A percentile compares a stretch with the other conserved stretches of the same genome.
Conservation (phyloP, 176 grass and related monocot genomes). For the Zoysia pacifica region DNA sequence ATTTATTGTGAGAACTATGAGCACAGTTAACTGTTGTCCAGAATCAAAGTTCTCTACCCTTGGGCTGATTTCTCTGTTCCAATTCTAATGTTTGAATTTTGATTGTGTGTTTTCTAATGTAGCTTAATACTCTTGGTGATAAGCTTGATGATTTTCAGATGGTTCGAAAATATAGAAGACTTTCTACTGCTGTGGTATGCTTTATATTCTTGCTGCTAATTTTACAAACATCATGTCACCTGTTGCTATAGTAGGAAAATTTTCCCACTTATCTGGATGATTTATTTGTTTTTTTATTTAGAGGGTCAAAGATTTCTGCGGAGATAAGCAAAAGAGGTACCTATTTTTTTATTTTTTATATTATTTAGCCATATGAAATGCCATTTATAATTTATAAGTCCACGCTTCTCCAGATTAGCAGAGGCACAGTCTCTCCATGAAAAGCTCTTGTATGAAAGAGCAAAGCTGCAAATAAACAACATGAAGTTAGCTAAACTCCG, state of each 20-base stretch:
- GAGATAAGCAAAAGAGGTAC: slow-evolving; percentile 61
- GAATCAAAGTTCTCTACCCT: slow-evolving; percentile 21
- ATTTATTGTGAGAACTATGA: slow-evolving; percentile 4
- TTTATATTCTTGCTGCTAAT: slow-evolving; percentile 29
- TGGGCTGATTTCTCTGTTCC: slow-evolving; percentile 18
- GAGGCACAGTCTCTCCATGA: slow-evolving; percentile 69
- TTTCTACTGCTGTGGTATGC: slow-evolving; percentile 77
- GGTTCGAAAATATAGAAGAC: slow-evolving; percentile 60
- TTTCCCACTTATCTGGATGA: slow-evolving; percentile 22
- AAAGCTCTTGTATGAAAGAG: slow-evolving; percentile 64
- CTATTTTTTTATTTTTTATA: slow-evolving; percentile 18
- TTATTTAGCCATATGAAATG: slow-evolving; percentile 2
- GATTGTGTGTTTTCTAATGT: slow-evolving; percentile 45
- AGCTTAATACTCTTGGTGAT: slow-evolving; percentile 65
- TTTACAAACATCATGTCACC: slow-evolving; percentile 23
- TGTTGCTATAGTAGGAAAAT: slow-evolving; percentile 42
- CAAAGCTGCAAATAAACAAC: slow-evolving; percentile 74
- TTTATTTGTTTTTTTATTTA: slow-evolving; percentile 54
- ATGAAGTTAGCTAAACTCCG: slow-evolving; percentile 66
- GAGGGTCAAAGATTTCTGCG: slow-evolving; percentile 51
- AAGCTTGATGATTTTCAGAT: slow-evolving; percentile 59
- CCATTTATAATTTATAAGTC: slow-evolving; percentile 5
- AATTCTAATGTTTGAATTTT: not conserved
- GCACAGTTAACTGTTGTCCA: slow-evolving; percentile 26
- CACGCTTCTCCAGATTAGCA: slow-evolving; percentile 47